These are phyloP conservation scores for Coprinellus aureogranulatus DNA, from an alignment of 768 basidiomycete species.

Conservation along the genomic window DNA sequence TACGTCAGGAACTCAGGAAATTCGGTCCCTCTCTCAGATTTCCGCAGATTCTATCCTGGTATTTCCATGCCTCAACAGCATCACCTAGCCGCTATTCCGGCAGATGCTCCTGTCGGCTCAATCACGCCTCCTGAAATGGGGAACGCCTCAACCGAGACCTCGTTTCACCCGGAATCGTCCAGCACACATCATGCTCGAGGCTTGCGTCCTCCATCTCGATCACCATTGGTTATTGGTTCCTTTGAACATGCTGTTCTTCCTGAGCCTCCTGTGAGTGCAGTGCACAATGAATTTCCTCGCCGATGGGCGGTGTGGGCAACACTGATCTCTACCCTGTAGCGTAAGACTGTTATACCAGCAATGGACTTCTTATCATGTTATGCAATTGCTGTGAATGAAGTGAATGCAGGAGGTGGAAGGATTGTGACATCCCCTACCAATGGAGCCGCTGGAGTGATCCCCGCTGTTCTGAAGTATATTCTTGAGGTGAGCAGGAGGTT, in stretches of 20 bases:
- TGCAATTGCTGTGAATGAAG: constrained; percentile 93
- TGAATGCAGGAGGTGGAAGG: constrained; percentile 88
- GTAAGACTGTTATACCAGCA: constrained; percentile 84
- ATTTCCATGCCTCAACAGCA: constrained; percentile 28
- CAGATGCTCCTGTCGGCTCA: constrained; percentile 18
- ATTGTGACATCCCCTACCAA: constrained; percentile 96
- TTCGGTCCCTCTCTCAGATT: neutral
- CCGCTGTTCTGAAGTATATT: constrained; percentile 87
- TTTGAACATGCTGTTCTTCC: constrained; percentile 79
- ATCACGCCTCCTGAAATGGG: constrained; percentile 12
- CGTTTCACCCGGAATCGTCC: too few relatives aligned
- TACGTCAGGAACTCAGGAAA: constrained; percentile 27
- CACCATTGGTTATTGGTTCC: constrained; percentile 57
- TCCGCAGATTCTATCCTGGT: constrained; percentile 47
- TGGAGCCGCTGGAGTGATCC: constrained; percentile 92
- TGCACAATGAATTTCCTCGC: neutral
- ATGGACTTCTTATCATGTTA: constrained; percentile 93
- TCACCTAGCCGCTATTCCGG: constrained; percentile 30
- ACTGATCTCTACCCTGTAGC: constrained; percentile 36
- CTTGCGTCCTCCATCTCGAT: neutral
- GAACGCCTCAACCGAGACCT: neutral
- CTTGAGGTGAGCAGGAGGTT: constrained; percentile 52
- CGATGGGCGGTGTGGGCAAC: neutral
- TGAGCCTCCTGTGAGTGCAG: constrained; percentile 75
- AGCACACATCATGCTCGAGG: too few relatives aligned